Evolutionary conservation across 2,329 filamentous ascomycete species (phyloP), one percentile per base, ranked within the genome.

Genomic region (Clonostachys sp.): DNA sequence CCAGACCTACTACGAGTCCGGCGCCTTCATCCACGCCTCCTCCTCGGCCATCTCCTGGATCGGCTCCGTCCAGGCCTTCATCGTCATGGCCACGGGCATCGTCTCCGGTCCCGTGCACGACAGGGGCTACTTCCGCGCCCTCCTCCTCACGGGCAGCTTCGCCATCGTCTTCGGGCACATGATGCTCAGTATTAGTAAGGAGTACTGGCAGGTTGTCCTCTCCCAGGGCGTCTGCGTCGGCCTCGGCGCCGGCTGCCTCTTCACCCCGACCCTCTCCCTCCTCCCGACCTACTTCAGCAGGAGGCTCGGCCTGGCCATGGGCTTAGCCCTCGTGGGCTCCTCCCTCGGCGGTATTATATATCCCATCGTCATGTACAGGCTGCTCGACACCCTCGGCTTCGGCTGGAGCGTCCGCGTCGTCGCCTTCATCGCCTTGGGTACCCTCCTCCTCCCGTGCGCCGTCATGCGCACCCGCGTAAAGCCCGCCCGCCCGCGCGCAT

Each of bases 101-200:
- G 55, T 87, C 8, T 74, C 83, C n/a, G 85, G 85, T 3, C 75
- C 71, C 34, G 48, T 84, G 0, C 86, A 77, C 53, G 86, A 89
- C 55, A 77, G 70, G 47, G 78, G 81, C 48, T 84, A 85, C 0
- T 81, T 83, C 0, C 72, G 75, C 24, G 73, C 66, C 42, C 63
- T 87, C 1, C 58, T 84, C 2, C 34, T 80, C 2, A 57, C 59
- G 12, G 81, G 81, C 14, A 74, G 70, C 1, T 61, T 83, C 46
- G 57, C 81, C 35, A 77, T 83, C 47, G 74, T 85, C 13, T 77
- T 85, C 47, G 76, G 78, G 4, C 56, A 85, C 5, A 84, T 86
- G 78, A 83, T 85, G 80, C 71, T 77, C 0, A 77, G 71, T 7
- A 61, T 86, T 7, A 55, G 57, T n/a, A 64, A 50, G 0, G 46